Base-by-base conservation (phyloP, 345 rosid genomes). In the Turnera subulata region DNA sequence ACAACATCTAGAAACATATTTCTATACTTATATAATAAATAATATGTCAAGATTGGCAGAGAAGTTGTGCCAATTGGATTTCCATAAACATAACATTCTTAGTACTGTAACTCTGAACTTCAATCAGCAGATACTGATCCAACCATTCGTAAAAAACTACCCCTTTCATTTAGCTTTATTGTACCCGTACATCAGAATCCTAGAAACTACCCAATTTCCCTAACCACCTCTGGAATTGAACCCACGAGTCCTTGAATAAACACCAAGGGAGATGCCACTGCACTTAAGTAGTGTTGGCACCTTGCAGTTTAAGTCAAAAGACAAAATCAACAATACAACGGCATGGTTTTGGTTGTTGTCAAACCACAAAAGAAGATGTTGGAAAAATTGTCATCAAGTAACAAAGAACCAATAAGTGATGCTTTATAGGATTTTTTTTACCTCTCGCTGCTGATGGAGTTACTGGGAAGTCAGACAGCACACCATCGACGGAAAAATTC, bases 381-480 rank as follows among this genome's bases (percentile, higher is more conserved):
- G n/a, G n/a, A n/a, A n/a, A n/a, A n/a, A n/a, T n/a, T n/a, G n/a
- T n/a, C n/a, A n/a, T n/a, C n/a, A n/a, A n/a, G n/a, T n/a, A n/a
- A n/a, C n/a, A n/a, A n/a, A n/a, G 44, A 12, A 29, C 14, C 18
- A 18, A 55, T n/a, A 24, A 4, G 24, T 45, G 11, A 42, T 38
- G 11, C n/a, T n/a, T 5, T 39, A 54, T 37, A 2, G 46, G 35
- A 25, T 40, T 44, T 47, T 37, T 53, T 72, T 71, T 49, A 89
- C 99, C 83, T 55, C 72, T 67, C 44, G 97, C 89, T 2, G 54
- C 85, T 5, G 97, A 82, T 39, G 93, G 81, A 38, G 96, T 85
- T 40, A 85, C 64, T 17, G 99, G 97, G 71, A 89, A 93, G 77
- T 93, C 97, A 51, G 96, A 65, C 58, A 93, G 63, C 44, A 93